Conservation (phyloP, 176 grass and related monocot genomes). For the bread wheat (Triticum aestivum) region IWGSC_CS_RefSeq_v2.1 NC_057814.1:530879761-530880260, state of each 20-base stretch:
- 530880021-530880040: neutral
- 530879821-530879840: slow-evolving; percentile 61
- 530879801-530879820: slow-evolving; percentile 62
- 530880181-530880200: slow-evolving; percentile 68
- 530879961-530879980: neutral
- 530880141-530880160: slow-evolving; percentile 58
- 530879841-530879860: slow-evolving; percentile 77
- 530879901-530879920: slow-evolving; percentile 35
- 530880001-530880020: neutral
- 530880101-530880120: slow-evolving; percentile 81
- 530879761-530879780: slow-evolving; percentile 58
- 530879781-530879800: slow-evolving; percentile 53
- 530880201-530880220: slow-evolving; percentile 84
- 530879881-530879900: slow-evolving; percentile 82
- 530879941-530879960: slow-evolving; percentile 3
- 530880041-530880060: neutral
- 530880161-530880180: slow-evolving; percentile 71
- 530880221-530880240: slow-evolving; percentile 66
- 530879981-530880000: neutral
- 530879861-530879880: slow-evolving; percentile 75
- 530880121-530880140: slow-evolving; percentile 44
- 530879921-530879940: neutral
- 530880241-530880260: slow-evolving; percentile 26
- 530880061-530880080: slow-evolving; percentile 1
- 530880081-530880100: slow-evolving; percentile 13